Conservation (phyloP, 176 grass and related monocot species). For the Pontederia crassipes region DNA sequence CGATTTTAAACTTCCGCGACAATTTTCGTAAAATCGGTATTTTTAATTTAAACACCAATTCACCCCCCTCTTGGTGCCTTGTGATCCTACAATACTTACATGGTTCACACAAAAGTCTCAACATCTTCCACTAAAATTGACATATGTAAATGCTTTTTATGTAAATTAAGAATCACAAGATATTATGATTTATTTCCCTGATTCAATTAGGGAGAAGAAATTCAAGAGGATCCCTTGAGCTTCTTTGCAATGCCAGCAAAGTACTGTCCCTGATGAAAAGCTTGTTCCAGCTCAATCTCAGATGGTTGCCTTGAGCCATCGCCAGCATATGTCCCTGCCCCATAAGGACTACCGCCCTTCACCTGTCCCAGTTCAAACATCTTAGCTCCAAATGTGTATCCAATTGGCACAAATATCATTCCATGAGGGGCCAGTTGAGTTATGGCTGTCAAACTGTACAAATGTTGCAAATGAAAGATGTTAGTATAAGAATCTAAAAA, state of each 20-base stretch:
- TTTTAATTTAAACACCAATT: no score
- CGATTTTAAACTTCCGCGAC: no score
- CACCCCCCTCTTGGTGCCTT: no score
- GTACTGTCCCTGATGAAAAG: slow-evolving; percentile 69
- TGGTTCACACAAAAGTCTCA: no score
- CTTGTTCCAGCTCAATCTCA: slow-evolving; percentile 55
- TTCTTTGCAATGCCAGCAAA: slow-evolving; percentile 65
- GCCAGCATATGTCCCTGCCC: slow-evolving; percentile 50
- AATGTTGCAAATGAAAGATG: neutral
- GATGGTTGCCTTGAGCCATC: slow-evolving; percentile 52
- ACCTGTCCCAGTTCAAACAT: slow-evolving; percentile 63
- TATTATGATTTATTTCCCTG: no score
- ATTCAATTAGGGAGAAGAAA: no score
- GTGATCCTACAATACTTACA: no score
- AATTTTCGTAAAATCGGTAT: no score
- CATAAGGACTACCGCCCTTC: slow-evolving; percentile 64
- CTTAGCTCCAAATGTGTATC: neutral
- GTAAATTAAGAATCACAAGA: no score
- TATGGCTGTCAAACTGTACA: slow-evolving; percentile 46
- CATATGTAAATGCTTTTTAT: no score
- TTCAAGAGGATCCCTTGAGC: slow-evolving; percentile 43
- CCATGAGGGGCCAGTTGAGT: slow-evolving; percentile 71
- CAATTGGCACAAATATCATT: slow-evolving; percentile 12
- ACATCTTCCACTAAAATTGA: no score
- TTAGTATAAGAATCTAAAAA: no score